Percentiles rank a stretch among this genome's conserved stretches.
Conservation (phyloP, 1,139 yeast species). For the Magnusiomyces suaveolens region DNA sequence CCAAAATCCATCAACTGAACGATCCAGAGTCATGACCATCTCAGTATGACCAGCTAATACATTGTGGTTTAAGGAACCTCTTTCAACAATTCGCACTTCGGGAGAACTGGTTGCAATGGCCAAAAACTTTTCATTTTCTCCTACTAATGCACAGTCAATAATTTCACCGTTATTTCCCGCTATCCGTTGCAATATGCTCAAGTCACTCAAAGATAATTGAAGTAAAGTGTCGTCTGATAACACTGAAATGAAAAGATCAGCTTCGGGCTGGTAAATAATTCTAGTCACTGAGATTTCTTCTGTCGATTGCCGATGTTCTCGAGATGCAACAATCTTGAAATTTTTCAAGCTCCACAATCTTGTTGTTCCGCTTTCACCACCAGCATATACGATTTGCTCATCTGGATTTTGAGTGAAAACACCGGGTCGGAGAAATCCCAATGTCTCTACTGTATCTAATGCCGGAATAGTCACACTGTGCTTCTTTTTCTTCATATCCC, state of each 20-base stretch:
- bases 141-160: slow-evolving; percentile 71
- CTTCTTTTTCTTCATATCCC: slow-evolving; percentile 43
- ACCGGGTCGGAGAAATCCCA: slow-evolving; percentile 47
- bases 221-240: slow-evolving; percentile 78
- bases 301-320: slow-evolving; percentile 12
- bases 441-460: slow-evolving; percentile 68
- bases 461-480: slow-evolving; percentile 61
- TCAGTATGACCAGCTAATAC: slow-evolving; percentile 73
- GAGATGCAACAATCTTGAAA: slow-evolving; percentile 7
- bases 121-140: slow-evolving; percentile 39
- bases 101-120: slow-evolving; percentile 95
- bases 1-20: slow-evolving; percentile 75
- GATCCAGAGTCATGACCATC: slow-evolving; percentile 70
- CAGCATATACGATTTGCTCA: slow-evolving; percentile 49
- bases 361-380: slow-evolving; percentile 66
- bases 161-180: slow-evolving; percentile 96
- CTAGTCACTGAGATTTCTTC: slow-evolving; percentile 20
- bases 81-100: slow-evolving; percentile 64
- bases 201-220: slow-evolving; percentile 34
- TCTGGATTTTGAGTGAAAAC: slow-evolving; percentile 23
- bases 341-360: slow-evolving; percentile 45
- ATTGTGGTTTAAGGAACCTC: slow-evolving; percentile 23
- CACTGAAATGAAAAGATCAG: slow-evolving; percentile 28
- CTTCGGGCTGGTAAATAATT: slow-evolving; percentile 16
- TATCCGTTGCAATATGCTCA: slow-evolving; percentile 45